Evolutionary conservation across 2,329 filamentous ascomycete species (phyloP).

Genomic region (Epichloe festucae): DNA sequence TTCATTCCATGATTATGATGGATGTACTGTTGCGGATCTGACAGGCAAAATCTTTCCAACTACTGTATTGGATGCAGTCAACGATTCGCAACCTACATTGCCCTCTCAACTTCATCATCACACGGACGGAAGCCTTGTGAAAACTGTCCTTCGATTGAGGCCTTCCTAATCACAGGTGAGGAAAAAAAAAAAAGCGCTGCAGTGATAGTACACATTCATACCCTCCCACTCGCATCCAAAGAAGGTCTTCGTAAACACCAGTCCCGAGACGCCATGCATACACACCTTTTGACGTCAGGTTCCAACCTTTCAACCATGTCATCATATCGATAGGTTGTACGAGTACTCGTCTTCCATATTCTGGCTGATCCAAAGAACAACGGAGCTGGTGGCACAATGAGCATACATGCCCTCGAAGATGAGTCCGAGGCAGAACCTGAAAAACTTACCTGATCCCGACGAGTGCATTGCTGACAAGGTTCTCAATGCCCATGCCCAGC

Average conservation of each 20-base stretch:
- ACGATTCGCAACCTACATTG: no score
- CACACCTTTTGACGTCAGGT: not conserved
- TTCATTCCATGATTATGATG: no score
- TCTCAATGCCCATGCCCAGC: slow-evolving; percentile 51
- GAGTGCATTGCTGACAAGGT: slow-evolving; percentile 50
- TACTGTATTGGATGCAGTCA: no score
- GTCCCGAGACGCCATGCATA: not conserved
- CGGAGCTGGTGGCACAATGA: slow-evolving; percentile 31
- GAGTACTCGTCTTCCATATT: slow-evolving; percentile 63
- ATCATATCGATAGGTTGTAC: slow-evolving; percentile 46
- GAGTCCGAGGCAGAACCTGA: not conserved
- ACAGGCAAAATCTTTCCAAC: no score
- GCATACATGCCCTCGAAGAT: not conserved
- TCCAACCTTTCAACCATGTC: not conserved
- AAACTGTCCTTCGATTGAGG: no score
- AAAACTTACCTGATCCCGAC: slow-evolving; percentile 44
- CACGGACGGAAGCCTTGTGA: no score
- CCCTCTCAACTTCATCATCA: no score
- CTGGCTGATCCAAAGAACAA: slow-evolving; percentile 56
- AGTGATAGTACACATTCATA: not conserved
- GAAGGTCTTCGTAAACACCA: not conserved
- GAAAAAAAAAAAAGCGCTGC: not conserved
- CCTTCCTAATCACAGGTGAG: no score
- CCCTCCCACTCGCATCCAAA: not conserved
- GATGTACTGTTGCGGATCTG: no score